Conservation (phyloP, 2,329 filamentous ascomycete species). For the Pseudocercospora fuligena region DNA sequence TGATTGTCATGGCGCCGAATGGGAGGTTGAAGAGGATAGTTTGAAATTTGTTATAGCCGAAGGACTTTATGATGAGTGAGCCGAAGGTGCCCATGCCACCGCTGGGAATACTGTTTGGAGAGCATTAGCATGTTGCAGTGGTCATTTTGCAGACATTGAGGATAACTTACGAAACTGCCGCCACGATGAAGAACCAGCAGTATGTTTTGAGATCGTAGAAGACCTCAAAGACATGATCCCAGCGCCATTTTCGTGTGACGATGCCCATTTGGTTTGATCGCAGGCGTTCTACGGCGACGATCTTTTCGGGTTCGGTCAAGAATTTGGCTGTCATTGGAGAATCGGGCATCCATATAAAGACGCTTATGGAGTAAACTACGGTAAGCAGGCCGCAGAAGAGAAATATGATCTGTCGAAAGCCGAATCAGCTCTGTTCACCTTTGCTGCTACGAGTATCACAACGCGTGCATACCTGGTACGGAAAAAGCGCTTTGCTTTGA, state of each 20-base stretch:
- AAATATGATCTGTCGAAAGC: constrained; percentile 21
- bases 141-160: not conserved
- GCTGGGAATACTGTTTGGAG: not conserved
- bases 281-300: constrained; percentile 8
- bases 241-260: constrained; percentile 10
- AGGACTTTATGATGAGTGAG: constrained; percentile 10
- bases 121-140: not conserved
- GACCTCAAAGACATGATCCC: constrained; percentile 12
- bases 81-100: constrained; percentile 14
- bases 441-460: not conserved
- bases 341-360: constrained; percentile 44
- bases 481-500: constrained; percentile 13
- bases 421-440: not conserved
- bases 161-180: constrained; percentile 1
- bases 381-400: constrained; percentile 45
- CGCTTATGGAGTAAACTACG: constrained; percentile 54
- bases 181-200: constrained; percentile 11
- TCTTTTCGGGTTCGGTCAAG: constrained; percentile 9
- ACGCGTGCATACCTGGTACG: constrained; percentile 13
- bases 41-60: constrained; percentile 9
- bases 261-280: constrained; percentile 15
- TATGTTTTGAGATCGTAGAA: constrained; percentile 9
- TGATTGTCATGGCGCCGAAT: constrained; percentile 10
- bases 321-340: constrained; percentile 12
- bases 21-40: constrained; percentile 14